Evolutionary conservation across 352 stramenopile genomes (phyloP).

Genomic region (Pelagophyceae sp.): DNA sequence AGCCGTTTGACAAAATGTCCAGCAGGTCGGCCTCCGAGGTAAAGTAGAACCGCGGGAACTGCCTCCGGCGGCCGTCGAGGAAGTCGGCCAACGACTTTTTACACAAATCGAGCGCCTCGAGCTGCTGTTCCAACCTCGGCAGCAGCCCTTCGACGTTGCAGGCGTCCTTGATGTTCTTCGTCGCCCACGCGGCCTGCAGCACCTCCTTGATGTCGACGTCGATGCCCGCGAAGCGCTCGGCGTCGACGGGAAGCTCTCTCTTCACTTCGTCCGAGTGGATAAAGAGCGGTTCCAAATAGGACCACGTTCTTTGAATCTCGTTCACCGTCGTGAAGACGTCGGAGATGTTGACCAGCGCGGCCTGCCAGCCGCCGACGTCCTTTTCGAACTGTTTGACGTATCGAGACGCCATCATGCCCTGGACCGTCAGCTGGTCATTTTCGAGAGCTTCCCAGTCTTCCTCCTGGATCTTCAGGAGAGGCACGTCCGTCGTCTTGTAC

Average conservation of each 20-base stretch:
- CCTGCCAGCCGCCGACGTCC: slow-evolving; percentile 65
- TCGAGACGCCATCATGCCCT: slow-evolving; percentile 86
- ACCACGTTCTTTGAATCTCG: slow-evolving; percentile 90
- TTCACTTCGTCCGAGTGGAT: slow-evolving; percentile 92
- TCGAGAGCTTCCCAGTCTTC: slow-evolving; percentile 92
- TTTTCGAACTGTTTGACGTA: slow-evolving; percentile 88
- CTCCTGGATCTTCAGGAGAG: slow-evolving; percentile 77
- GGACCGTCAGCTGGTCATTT: slow-evolving; percentile 88
- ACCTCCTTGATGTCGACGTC: slow-evolving; percentile 74
- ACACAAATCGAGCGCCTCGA: slow-evolving; percentile 83
- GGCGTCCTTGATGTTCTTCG: slow-evolving; percentile 71
- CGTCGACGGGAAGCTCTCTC: slow-evolving; percentile 82
- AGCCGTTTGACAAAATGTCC: slow-evolving; percentile 89
- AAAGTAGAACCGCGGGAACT: slow-evolving; percentile 90
- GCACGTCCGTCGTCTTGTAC: slow-evolving; percentile 54
- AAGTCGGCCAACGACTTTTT: slow-evolving; percentile 89
- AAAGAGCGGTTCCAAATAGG: slow-evolving; percentile 87
- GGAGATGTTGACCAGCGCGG: slow-evolving; percentile 45
- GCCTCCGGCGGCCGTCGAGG: slow-evolving; percentile 76
- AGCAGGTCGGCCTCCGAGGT: slow-evolving; percentile 81
- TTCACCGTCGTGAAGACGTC: slow-evolving; percentile 84
- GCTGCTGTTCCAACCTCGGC: slow-evolving; percentile 74
- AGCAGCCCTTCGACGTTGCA: slow-evolving; percentile 77
- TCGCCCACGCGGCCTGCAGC: slow-evolving; percentile 64
- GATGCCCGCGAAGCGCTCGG: slow-evolving; percentile 79